A percentile compares a stretch with the other conserved stretches of the same genome.
These are phyloP conservation scores for Apiospora rasikravindrae DNA, from an alignment of 2,329 filamentous ascomycete genomes.

Conservation along the genomic window DNA sequence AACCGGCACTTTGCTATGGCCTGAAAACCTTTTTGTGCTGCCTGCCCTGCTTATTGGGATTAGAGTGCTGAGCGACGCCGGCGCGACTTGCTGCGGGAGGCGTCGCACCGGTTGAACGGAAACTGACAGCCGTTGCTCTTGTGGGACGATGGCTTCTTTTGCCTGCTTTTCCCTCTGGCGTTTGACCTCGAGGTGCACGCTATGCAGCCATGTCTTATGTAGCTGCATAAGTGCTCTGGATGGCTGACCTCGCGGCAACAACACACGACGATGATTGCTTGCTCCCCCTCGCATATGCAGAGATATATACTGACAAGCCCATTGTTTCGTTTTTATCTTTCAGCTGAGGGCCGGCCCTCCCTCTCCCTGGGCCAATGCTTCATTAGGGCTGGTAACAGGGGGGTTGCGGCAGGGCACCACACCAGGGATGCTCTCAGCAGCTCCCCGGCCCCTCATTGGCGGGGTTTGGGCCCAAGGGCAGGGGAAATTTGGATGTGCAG, in stretches of 20 bases:
- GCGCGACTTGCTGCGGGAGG: neutral
- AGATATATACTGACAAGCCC: no score
- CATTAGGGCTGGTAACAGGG: neutral
- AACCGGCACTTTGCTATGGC: neutral
- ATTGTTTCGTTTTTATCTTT: neutral
- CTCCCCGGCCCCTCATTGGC: neutral
- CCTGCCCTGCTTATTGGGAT: neutral
- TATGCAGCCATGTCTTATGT: neutral
- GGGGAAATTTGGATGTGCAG: slow-evolving; percentile 5
- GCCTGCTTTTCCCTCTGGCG: neutral
- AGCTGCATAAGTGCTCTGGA: neutral
- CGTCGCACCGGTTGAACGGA: neutral
- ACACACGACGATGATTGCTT: neutral
- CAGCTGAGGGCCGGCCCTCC: neutral
- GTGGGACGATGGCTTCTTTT: neutral
- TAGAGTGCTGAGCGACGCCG: neutral
- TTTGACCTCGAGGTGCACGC: neutral
- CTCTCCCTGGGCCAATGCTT: neutral
- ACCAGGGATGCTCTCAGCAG: neutral
- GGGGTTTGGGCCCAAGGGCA: neutral
- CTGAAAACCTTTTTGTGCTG: neutral
- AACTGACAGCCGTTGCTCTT: neutral
- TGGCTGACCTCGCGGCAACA: neutral
- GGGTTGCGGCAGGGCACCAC: neutral
- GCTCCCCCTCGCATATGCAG: no score